Conservation (phyloP, 2,329 filamentous ascomycete species). For the Trichoderma brevicompactum region DNA sequence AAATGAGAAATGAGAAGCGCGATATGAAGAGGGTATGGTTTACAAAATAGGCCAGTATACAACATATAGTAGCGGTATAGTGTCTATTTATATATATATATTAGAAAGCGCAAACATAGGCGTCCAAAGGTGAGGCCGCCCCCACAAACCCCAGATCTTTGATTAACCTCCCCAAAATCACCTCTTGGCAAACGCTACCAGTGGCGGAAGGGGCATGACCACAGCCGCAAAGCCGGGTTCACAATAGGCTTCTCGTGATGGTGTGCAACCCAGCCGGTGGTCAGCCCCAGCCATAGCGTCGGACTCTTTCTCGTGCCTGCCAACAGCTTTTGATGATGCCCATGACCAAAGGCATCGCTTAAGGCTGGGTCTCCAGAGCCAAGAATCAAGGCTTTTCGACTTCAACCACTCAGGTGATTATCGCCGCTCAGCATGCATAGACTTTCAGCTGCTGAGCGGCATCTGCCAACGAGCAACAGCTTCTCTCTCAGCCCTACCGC, state of each 20-base stretch:
- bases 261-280: constrained; percentile 10
- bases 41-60: neutral
- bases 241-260: constrained; percentile 16
- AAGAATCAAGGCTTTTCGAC: constrained; percentile 1
- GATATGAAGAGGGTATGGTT: neutral
- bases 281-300: neutral
- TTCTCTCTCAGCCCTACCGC: constrained; percentile 13
- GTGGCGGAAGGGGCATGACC: constrained; percentile 17
- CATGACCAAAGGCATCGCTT: constrained; percentile 1
- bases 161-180: neutral
- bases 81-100: neutral
- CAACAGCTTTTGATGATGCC: neutral
- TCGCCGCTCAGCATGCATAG: neutral
- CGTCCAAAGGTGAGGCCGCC: constrained; percentile 8
- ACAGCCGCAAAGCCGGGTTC: neutral
- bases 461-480: neutral
- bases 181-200: neutral
- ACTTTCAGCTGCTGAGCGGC: constrained; percentile 12
- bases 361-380: neutral
- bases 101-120: neutral
- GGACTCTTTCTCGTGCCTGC: neutral
- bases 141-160: constrained; percentile 2
- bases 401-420: constrained; percentile 18
- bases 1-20: neutral
- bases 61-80: neutral